Evolutionary conservation across 768 basidiomycete species (phyloP), one percentile per base, ranked within the genome.

Genomic region (Agrocybe praecox): DNA sequence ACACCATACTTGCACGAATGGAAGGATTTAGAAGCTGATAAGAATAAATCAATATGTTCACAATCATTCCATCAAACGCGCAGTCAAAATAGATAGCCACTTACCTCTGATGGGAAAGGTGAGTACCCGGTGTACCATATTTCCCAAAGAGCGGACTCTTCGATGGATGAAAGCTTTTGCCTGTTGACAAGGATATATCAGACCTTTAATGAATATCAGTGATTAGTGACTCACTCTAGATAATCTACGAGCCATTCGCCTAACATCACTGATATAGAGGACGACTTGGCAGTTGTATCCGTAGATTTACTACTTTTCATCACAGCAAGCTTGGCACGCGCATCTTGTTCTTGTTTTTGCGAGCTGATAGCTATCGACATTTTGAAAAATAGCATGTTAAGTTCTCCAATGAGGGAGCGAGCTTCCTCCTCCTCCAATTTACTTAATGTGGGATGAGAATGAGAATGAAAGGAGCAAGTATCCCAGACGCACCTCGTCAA

Each of bases 121-220:
- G 82, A 76, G 6, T 71, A 65, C 5, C 88, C 87, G 0, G 86
- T 90, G 55, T 86, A 90, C 89, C 89, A 92, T 9, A 90, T 69
- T 53, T 88, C 85, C 84, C 87, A 91, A 24, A 92, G 69, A 14
- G 72, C 68, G 2, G 69, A 57, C 6, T 80, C 77, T 53, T 88
- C 87, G 0, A 85, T 73, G 2, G 80, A 74, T 14, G 72, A 58
- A 10, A 83, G 59, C 14, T 75, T 69, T 7, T 68, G 67, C 49
- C 86, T 88, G 60, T 10, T 48, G 15, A n/a, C 24, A 48, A 49
- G 57, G 44, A 32, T 40, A 32, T 40, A 14, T 40, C 14, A 40
- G 36, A 40, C 5, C 14, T 12, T 57, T 33, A 40, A 49, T 44
- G 52, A 29, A 23, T 33, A 34, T 23, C 34, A 42, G 34, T 42